Percentiles rank a stretch among this genome's conserved stretches.
Conservation (phyloP, 768 basidiomycete genomes). For the Sarcodon sp. region DNA sequence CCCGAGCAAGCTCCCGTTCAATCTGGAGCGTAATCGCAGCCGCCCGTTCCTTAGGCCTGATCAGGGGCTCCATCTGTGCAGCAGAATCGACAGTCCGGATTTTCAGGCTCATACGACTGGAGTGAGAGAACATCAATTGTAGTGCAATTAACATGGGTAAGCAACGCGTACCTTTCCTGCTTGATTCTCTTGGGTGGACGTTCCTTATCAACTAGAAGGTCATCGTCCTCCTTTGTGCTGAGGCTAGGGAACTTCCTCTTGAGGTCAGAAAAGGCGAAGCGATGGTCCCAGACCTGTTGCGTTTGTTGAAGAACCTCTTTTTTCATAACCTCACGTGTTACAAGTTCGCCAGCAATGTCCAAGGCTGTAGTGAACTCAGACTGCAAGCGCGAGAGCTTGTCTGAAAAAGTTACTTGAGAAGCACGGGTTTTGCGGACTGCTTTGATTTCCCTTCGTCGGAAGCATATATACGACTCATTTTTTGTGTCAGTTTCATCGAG, state of each 20-base stretch:
- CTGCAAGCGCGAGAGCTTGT: conserved; percentile 76
- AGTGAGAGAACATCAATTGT: conserved; percentile 26
- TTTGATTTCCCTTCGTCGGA: conserved; percentile 90
- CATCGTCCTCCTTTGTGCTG: conserved; percentile 56
- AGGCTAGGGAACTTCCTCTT: conserved; percentile 62
- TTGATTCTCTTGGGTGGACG: conserved; percentile 48
- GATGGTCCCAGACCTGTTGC: conserved; percentile 65
- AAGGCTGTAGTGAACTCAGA: conserved; percentile 60
- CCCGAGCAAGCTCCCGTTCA: conserved; percentile 39
- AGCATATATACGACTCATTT: conserved; percentile 95
- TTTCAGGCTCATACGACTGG: conserved; percentile 38
- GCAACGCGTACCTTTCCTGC: conserved; percentile 7
- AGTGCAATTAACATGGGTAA: not conserved
- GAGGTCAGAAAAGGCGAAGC: conserved; percentile 62
- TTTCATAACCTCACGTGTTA: conserved; percentile 69
- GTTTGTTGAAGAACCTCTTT: conserved; percentile 46
- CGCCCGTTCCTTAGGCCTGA: conserved; percentile 57
- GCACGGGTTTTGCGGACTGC: conserved; percentile 89
- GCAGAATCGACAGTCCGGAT: conserved; percentile 26
- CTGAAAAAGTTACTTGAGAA: conserved; percentile 79
- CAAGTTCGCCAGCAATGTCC: conserved; percentile 56
- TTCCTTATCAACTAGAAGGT: conserved; percentile 62
- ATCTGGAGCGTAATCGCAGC: conserved; percentile 45
- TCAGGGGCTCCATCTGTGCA: conserved; percentile 32
- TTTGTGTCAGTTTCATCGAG: conserved; percentile 82